Percentiles rank a stretch among this genome's conserved stretches.
phyloP scores from a whole-genome alignment of 768 basidiomycete species.

The Rhodotorula paludigena region DNA sequence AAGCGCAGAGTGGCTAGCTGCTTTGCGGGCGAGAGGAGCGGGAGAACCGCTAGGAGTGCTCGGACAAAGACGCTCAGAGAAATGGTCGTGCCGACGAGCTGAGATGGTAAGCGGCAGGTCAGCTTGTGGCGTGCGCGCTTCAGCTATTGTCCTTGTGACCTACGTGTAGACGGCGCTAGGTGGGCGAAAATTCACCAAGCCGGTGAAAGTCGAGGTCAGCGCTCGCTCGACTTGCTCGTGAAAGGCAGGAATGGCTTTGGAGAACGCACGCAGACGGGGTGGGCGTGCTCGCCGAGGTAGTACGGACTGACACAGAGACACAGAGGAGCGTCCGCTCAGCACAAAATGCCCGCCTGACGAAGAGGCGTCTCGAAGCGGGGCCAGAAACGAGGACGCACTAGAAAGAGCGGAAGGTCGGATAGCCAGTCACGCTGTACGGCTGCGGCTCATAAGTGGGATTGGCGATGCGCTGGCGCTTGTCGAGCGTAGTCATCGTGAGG shows the following conservation, averaged over 20 bases:
- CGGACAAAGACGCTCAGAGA: constrained; percentile 7
- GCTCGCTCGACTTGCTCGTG: background rate
- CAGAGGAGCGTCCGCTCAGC: background rate
- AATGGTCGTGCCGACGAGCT: constrained; percentile 31
- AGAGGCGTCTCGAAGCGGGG: background rate
- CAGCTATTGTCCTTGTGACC: background rate
- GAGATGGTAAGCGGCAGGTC: background rate
- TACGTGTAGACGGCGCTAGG: constrained; percentile 28
- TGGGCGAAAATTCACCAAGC: too few species aligned
- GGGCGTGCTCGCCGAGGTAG: constrained; percentile 31
- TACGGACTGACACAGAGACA: constrained; percentile 12
- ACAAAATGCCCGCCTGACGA: background rate
- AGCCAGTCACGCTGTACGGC: constrained; percentile 12
- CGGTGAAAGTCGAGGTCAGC: background rate
- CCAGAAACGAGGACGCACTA: background rate
- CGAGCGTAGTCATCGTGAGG: background rate
- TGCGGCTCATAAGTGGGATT: constrained; percentile 23
- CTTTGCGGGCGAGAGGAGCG: constrained; percentile 1
- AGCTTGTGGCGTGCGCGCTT: too few species aligned
- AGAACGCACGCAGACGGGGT: constrained; percentile 2
- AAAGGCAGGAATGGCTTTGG: too few species aligned
- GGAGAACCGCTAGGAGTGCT: constrained; percentile 15
- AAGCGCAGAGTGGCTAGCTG: constrained; percentile 16
- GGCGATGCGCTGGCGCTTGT: background rate
- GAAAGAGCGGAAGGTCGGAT: constrained; percentile 18